Percentiles rank a stretch among this genome's conserved stretches.
Evolutionary conservation across 2,329 filamentous ascomycete genomes (phyloP).

Genomic region (Penicillium sp.): DNA sequence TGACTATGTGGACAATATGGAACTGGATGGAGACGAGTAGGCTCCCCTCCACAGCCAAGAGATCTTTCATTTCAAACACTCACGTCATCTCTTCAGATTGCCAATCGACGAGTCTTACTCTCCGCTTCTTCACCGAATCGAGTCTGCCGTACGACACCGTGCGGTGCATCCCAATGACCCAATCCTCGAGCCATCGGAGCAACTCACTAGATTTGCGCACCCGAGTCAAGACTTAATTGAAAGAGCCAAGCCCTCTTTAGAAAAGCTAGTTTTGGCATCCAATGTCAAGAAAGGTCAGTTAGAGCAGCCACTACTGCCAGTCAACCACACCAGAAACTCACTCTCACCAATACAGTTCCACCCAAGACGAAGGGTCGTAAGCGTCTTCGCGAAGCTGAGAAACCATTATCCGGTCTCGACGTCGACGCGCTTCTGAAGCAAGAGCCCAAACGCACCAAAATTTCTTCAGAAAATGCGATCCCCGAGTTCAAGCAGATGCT

Average conservation of each 20-base stretch:
- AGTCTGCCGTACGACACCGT: constrained; percentile 75
- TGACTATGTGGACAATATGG: constrained; percentile 89
- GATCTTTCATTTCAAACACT: constrained; percentile 4
- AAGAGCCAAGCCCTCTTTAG: constrained; percentile 53
- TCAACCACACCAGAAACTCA: constrained; percentile 18
- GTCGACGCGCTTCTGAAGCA: constrained; percentile 71
- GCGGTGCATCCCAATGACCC: constrained; percentile 66
- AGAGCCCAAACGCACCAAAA: constrained; percentile 45
- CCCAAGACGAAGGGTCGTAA: constrained; percentile 71
- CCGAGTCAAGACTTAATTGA: constrained; percentile 63
- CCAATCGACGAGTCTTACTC: constrained; percentile 76
- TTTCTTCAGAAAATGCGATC: constrained; percentile 68
- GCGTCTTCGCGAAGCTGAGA: constrained; percentile 60
- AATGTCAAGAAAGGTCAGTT: constrained; percentile 74
- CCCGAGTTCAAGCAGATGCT: constrained; percentile 86
- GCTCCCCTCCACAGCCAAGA: neutral
- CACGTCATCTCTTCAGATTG: constrained; percentile 40
- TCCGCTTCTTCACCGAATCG: constrained; percentile 79
- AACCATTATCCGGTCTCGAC: constrained; percentile 85
- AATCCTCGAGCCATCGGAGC: constrained; percentile 56
- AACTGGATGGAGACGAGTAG: constrained; percentile 63
- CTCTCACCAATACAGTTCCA: constrained; percentile 54
- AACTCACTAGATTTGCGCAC: constrained; percentile 65
- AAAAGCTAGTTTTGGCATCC: constrained; percentile 60
- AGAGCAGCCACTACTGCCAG: neutral